Evolutionary conservation across 208 protist genomes (phyloP).

Genomic region (Trypanosoma boissoni): DNA sequence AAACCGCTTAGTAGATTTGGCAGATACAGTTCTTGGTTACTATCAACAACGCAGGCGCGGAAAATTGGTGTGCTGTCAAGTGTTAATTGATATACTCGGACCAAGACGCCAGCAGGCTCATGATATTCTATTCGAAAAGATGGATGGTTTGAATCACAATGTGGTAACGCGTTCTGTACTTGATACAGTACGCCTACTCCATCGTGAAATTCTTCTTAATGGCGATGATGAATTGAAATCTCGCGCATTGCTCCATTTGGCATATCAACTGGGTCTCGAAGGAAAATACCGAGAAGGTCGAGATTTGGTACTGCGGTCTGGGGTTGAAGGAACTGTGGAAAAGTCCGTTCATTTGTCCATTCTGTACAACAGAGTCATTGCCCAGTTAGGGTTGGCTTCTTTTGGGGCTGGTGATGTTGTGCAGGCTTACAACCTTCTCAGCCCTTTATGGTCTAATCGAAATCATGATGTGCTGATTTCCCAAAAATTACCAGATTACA

Average conservation of each 20-base stretch:
- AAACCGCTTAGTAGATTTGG: constrained; percentile 63
- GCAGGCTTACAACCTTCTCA: constrained; percentile 62
- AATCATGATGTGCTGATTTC: constrained; percentile 61
- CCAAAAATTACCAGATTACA: constrained; percentile 42
- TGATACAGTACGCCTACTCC: constrained; percentile 54
- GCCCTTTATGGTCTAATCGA: constrained; percentile 48
- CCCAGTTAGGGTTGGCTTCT: constrained; percentile 76
- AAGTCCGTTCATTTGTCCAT: constrained; percentile 46
- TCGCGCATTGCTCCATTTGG: constrained; percentile 51
- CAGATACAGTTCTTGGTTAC: constrained; percentile 56
- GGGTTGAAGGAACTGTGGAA: constrained; percentile 33
- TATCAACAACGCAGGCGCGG: constrained; percentile 40
- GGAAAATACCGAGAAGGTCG: constrained; percentile 72
- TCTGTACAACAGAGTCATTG: constrained; percentile 75
- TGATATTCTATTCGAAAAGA: constrained; percentile 48
- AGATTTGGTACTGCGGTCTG: constrained; percentile 71
- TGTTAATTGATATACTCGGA: constrained; percentile 69
- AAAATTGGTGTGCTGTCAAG: constrained; percentile 40
- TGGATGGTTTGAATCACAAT: constrained; percentile 21
- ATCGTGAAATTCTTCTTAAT: constrained; percentile 37
- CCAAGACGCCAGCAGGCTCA: constrained; percentile 67
- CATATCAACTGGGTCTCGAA: constrained; percentile 75
- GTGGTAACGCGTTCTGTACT: constrained; percentile 52
- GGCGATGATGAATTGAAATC: constrained; percentile 32
- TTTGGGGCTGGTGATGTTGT: constrained; percentile 66